Evolutionary conservation across 2,329 filamentous ascomycete genomes (phyloP), one percentile per base, ranked within the genome.

Genomic region (Cercospora beticola): DNA sequence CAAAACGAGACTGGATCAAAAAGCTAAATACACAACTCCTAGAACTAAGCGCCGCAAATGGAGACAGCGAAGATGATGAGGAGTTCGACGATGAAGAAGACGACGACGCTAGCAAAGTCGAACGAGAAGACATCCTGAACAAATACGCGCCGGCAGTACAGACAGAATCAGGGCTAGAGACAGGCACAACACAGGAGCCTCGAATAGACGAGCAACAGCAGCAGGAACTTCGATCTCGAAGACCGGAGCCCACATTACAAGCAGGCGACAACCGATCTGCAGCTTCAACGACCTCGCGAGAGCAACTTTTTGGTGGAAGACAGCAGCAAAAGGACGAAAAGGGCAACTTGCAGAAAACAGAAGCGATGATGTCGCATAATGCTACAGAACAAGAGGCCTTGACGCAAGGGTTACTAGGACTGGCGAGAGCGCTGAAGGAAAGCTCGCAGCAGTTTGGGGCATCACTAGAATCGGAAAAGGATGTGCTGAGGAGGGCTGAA

Each of bases 341-440:
- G 26, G 59, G 67, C 18, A 66, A 68, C 26, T 72, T 78, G 16
- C 69, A 76, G 23, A 74, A 79, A 33, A 79, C 79, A 0, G 93
- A 97, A 81, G 86, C 89, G 0, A 86, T 93, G 33, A 86, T 97
- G 54, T 88, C 92, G 74, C 86, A 91, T 76, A 88, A 97, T 76
- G 90, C 92, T 64, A 84, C 84, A 64, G 93, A 97, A 81, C 94
- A 97, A 80, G 93, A 97, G 79, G 83, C 86, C 36, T 86, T 98
- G 3, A 94, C 94, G 0, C 85, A 87, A 43, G 94, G 92, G 7
- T 89, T 98, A n/a, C 84, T 97, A 23, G 83, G 86, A 56, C 91
- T 97, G 82, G 94, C 94, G 0, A 83, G 86, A 23, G 87, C 91
- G 60, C 86, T 97, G 46, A 97, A 96, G 78, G 82, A 87, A 59